Conservation (phyloP, 495 filamentous ascomycete genomes). For the Chaetomium cochliodes region DNA sequence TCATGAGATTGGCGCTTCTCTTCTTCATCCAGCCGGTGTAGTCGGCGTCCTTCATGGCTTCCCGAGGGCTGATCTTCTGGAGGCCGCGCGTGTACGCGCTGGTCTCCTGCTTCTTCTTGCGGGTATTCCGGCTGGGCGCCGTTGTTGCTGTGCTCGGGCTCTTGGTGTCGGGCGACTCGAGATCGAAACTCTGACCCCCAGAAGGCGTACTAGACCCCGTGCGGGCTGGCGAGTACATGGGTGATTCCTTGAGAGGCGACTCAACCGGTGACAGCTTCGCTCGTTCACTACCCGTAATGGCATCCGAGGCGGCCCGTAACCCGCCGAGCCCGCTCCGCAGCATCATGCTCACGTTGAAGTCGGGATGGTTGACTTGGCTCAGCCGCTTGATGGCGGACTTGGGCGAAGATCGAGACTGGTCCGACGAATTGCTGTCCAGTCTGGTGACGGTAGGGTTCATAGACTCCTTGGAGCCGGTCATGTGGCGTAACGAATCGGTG, state of each 20-base stretch:
- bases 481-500: slow-evolving; percentile 47
- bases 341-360: slow-evolving; percentile 50
- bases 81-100: slow-evolving; percentile 89
- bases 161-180: slow-evolving; percentile 69
- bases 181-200: slow-evolving; percentile 72
- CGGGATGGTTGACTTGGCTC: slow-evolving; percentile 51
- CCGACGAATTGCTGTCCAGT: slow-evolving; percentile 59
- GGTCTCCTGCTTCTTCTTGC: slow-evolving; percentile 81
- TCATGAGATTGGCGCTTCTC: slow-evolving; percentile 89
- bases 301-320: slow-evolving; percentile 78
- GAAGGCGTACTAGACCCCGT: slow-evolving; percentile 88
- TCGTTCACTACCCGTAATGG: slow-evolving; percentile 63
- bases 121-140: slow-evolving; percentile 39
- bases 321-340: slow-evolving; percentile 51
- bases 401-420: slow-evolving; percentile 49
- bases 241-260: slow-evolving; percentile 63
- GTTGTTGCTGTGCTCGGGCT: slow-evolving; percentile 49
- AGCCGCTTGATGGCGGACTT: slow-evolving; percentile 50
- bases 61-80: slow-evolving; percentile 74
- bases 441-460: slow-evolving; percentile 63
- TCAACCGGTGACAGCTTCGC: slow-evolving; percentile 55
- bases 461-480: slow-evolving; percentile 49
- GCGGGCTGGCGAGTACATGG: slow-evolving; percentile 64
- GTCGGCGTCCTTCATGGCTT: slow-evolving; percentile 84
- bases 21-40: slow-evolving; percentile 99